Conservation (phyloP, 805 yeast species). For the Cyberlindnera galapagoensis region DNA sequence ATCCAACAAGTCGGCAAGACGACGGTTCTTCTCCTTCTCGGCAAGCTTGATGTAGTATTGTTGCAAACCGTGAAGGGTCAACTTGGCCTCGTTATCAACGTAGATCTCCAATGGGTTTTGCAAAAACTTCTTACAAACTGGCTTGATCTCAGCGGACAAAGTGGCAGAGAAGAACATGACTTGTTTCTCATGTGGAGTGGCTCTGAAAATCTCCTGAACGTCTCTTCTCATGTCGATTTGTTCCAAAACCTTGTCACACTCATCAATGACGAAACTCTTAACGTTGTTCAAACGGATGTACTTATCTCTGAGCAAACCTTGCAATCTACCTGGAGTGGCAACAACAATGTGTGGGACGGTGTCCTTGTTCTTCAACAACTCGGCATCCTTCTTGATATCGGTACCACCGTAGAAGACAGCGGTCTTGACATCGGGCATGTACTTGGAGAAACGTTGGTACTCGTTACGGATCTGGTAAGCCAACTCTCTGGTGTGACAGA, state of each 20-base stretch:
- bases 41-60: conserved; percentile 88
- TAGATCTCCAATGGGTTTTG: conserved; percentile 95
- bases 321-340: conserved; percentile 97
- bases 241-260: conserved; percentile 97
- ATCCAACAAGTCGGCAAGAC: conserved; percentile 86
- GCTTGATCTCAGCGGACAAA: conserved; percentile 87
- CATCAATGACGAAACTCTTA: conserved; percentile 93
- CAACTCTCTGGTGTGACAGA: conserved; percentile 97
- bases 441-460: conserved; percentile 94
- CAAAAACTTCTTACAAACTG: conserved; percentile 96
- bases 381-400: conserved; percentile 77
- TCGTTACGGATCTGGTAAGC: conserved; percentile 98
- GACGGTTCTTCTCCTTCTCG: conserved; percentile 90
- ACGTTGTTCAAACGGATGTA: conserved; percentile 79
- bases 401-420: conserved; percentile 97
- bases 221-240: conserved; percentile 93
- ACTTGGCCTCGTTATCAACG: conserved; percentile 96
- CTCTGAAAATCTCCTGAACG: conserved; percentile 95
- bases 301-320: conserved; percentile 90
- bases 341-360: conserved; percentile 95
- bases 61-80: conserved; percentile 96
- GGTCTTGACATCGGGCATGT: conserved; percentile 96
- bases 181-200: conserved; percentile 97
- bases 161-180: conserved; percentile 99
- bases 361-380: conserved; percentile 82